A percentile compares a stretch with the other conserved stretches of the same genome.
Conservation (phyloP, 441 rosid species). For the Pelargonium citronellum region DNA sequence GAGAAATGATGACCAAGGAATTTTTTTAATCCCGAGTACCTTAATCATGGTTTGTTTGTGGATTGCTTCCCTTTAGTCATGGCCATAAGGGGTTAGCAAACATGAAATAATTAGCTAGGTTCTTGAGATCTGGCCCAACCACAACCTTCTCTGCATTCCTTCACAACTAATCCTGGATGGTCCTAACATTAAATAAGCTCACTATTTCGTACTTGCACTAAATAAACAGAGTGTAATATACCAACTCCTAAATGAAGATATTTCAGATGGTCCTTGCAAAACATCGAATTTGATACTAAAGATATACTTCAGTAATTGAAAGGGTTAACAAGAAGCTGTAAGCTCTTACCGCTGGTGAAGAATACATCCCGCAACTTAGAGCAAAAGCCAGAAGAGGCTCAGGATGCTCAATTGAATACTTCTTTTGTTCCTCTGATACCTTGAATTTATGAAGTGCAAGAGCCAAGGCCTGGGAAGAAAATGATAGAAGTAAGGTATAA, state of each 20-base stretch:
- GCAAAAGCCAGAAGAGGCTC: slow-evolving; percentile 63
- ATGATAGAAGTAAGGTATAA: background rate
- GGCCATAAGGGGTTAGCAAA: no score
- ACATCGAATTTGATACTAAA: background rate
- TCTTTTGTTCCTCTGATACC: slow-evolving; percentile 40
- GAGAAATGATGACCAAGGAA: no score
- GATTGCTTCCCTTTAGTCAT: no score
- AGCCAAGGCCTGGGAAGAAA: slow-evolving; percentile 43
- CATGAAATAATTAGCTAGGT: no score
- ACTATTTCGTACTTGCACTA: background rate
- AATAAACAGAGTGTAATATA: background rate
- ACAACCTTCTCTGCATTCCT: no score
- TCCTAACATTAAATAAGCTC: background rate
- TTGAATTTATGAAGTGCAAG: slow-evolving; percentile 53
- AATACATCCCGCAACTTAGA: slow-evolving; percentile 58
- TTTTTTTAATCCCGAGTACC: no score
- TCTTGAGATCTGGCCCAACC: no score
- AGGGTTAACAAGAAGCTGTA: slow-evolving; percentile 2
- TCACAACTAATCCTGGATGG: no score
- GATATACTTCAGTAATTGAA: background rate
- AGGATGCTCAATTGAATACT: slow-evolving; percentile 46
- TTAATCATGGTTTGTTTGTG: no score
- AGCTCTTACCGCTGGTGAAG: slow-evolving; percentile 62
- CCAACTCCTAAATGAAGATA: background rate
- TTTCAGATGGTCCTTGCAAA: background rate